Evolutionary conservation across 768 basidiomycete species (phyloP).

Genomic region (Tricholoma matsutake): DNA sequence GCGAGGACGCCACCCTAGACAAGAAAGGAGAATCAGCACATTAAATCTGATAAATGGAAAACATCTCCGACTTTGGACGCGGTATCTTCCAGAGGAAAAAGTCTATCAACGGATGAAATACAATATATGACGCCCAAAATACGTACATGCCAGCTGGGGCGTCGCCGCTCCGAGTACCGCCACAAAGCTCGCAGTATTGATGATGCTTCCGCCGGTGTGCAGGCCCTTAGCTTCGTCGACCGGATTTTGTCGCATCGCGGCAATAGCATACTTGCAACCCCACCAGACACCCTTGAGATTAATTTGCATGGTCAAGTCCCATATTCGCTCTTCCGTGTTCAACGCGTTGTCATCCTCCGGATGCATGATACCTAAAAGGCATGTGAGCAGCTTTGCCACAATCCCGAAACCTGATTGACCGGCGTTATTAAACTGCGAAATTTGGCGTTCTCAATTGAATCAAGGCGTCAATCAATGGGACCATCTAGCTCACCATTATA

Average conservation of each 20-base stretch:
- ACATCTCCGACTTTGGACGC: slow-evolving; percentile 72
- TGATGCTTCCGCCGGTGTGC: slow-evolving; percentile 84
- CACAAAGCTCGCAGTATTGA: slow-evolving; percentile 98
- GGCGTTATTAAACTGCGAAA: slow-evolving; percentile 85
- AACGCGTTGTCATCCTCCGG: slow-evolving; percentile 91
- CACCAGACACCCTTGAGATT: slow-evolving; percentile 99
- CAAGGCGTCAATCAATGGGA: not conserved
- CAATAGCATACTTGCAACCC: slow-evolving; percentile 97
- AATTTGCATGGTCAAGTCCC: slow-evolving; percentile 91
- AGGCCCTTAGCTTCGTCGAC: slow-evolving; percentile 79
- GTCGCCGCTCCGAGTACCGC: slow-evolving; percentile 95
- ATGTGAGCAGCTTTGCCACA: not conserved
- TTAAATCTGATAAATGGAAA: not conserved
- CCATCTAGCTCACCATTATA: slow-evolving; percentile 70
- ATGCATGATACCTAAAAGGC: slow-evolving; percentile 88
- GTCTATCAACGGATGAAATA: slow-evolving; percentile 11
- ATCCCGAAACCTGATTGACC: slow-evolving; percentile 36
- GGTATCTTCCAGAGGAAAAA: slow-evolving; percentile 57
- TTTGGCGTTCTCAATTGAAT: not conserved
- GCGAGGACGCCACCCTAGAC: slow-evolving; percentile 90
- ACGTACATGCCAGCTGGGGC: slow-evolving; percentile 94
- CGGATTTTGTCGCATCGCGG: slow-evolving; percentile 93
- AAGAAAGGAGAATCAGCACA: slow-evolving; percentile 5
- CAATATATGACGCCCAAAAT: not conserved
- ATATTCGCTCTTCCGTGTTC: slow-evolving; percentile 95